phyloP scores from a whole-genome alignment of 2,329 filamentous ascomycete species.

The Alternaria consortialis region DNA sequence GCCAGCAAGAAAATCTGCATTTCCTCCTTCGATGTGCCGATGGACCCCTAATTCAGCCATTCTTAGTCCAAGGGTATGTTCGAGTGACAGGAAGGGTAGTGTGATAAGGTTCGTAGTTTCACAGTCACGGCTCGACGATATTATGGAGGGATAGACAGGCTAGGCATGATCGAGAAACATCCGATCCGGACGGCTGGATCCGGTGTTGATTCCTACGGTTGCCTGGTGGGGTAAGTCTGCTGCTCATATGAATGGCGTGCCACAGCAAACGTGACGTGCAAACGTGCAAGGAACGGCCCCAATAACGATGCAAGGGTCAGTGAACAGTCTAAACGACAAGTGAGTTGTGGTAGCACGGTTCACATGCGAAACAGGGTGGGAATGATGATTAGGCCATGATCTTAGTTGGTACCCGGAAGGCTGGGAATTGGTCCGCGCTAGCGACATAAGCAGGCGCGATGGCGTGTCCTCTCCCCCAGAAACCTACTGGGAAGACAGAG shows the following conservation, averaged over 20 bases:
- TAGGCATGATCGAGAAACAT: not conserved
- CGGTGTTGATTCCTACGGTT: not conserved
- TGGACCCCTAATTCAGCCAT: constrained; percentile 7
- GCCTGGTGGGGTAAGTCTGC: not conserved
- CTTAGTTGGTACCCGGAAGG: not conserved
- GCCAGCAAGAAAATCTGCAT: constrained; percentile 9
- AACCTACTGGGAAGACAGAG: not conserved
- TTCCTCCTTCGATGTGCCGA: constrained; percentile 11
- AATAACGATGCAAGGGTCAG: not conserved
- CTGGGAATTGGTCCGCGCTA: not conserved
- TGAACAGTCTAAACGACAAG: not conserved
- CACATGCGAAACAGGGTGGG: not conserved
- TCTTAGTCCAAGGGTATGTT: not conserved
- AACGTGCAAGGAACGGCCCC: not conserved
- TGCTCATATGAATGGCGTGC: not conserved
- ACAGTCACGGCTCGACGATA: not conserved
- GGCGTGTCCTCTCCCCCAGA: not conserved
- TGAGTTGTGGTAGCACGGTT: not conserved
- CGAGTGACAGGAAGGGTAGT: not conserved
- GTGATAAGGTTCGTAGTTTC: not conserved
- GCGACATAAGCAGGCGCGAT: not conserved
- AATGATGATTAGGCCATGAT: not conserved
- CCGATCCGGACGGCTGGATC: not conserved
- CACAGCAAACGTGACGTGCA: not conserved
- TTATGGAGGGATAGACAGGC: not conserved